Evolutionary conservation across 257 asterid species (phyloP).

Genomic region (Solanum ahanhuiri): DNA sequence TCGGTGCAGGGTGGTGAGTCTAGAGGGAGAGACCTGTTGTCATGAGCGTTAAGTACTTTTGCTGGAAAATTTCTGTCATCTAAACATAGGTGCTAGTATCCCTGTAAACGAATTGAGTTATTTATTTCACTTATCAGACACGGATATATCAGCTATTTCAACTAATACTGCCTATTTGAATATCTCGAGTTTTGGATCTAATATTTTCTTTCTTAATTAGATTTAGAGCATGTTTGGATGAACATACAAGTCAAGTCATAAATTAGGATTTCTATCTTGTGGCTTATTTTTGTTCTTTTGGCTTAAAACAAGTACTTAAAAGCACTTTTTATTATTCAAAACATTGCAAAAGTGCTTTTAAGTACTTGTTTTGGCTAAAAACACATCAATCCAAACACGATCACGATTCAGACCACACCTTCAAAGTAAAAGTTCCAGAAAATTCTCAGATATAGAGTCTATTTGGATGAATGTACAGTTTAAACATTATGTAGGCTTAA

Average conservation of each 20-base stretch:
- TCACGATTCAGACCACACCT: neutral
- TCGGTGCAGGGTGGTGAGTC: neutral
- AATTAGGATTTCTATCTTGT: neutral
- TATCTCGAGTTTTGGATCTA: neutral
- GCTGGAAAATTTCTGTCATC: neutral
- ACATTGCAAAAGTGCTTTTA: neutral
- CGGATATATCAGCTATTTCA: neutral
- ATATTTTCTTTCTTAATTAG: too few relatives aligned
- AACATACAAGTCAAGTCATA: neutral
- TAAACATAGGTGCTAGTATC: neutral
- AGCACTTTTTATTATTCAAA: too few relatives aligned
- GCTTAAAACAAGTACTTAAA: neutral
- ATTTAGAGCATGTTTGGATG: neutral
- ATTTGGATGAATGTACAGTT: neutral
- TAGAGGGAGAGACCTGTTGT: neutral
- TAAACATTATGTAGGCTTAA: neutral
- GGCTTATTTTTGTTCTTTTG: neutral
- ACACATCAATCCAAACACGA: neutral
- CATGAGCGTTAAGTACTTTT: neutral
- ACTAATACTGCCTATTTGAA: neutral
- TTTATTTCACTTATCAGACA: neutral
- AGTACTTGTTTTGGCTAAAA: neutral
- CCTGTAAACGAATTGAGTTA: neutral
- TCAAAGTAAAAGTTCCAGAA: neutral
- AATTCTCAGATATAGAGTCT: neutral